Percentiles rank a stretch among this genome's conserved stretches.
These are phyloP conservation scores for Coemansia sp. DNA, from an alignment of 192 early-diverging fungal genomes.

Conservation along the genomic window DNA sequence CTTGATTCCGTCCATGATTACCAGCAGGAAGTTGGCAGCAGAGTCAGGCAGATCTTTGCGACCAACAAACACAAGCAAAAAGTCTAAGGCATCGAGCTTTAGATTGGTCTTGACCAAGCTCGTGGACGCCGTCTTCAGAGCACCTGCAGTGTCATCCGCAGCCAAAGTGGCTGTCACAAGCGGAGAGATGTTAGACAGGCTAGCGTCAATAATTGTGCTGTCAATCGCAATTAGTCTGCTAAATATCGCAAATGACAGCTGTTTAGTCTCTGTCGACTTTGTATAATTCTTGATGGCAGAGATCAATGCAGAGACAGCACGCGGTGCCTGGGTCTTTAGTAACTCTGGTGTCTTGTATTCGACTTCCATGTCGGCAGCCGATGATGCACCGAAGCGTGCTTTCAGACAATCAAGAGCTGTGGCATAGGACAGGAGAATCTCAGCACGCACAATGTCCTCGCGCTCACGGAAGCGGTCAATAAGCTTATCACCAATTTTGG, in stretches of 20 bases:
- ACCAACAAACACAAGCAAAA: constrained; percentile 20
- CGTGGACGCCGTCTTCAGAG: constrained; percentile 29
- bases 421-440: constrained; percentile 36
- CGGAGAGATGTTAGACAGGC: constrained; percentile 13
- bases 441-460: constrained; percentile 44
- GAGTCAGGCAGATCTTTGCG: constrained; percentile 11
- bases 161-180: constrained; percentile 22
- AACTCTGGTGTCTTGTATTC: constrained; percentile 11
- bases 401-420: constrained; percentile 12
- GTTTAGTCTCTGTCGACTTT: constrained; percentile 43
- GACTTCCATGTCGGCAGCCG: constrained; percentile 17
- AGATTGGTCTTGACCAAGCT: constrained; percentile 38
- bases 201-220: constrained; percentile 17
- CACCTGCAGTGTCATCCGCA: constrained; percentile 27
- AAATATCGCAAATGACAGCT: constrained; percentile 42
- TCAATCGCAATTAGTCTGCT: constrained; percentile 15
- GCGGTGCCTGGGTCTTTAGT: constrained; percentile 24
- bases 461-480: constrained; percentile 34
- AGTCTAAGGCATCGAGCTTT: constrained; percentile 40
- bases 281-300: constrained; percentile 30
- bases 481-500: constrained; percentile 24
- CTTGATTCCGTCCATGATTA: constrained; percentile 15
- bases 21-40: constrained; percentile 19
- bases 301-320: constrained; percentile 19
- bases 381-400: neutral